Evolutionary conservation across 495 filamentous ascomycete genomes (phyloP).

Genomic region (Apodospora peruviana): DNA sequence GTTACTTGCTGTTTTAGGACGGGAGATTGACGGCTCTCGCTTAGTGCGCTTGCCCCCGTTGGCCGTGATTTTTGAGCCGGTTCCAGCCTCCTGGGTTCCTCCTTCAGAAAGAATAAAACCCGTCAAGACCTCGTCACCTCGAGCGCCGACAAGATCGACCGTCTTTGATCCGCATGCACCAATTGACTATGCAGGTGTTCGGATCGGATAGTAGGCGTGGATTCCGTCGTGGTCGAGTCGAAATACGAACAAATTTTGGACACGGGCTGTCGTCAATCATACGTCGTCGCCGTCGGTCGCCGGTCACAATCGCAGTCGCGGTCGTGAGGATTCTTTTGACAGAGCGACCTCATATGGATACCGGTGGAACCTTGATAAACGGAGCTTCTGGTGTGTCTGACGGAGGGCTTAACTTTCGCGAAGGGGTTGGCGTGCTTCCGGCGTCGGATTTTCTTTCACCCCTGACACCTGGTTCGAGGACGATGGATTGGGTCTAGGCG

Average conservation of each 20-base stretch:
- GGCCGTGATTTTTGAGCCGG: neutral
- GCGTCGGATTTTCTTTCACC: no score
- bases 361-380: neutral
- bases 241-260: neutral
- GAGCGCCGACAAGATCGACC: neutral
- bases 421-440: no score
- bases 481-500: no score
- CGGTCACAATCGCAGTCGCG: no score
- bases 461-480: no score
- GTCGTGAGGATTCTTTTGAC: no score
- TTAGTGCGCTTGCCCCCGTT: neutral
- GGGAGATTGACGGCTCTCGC: conserved; percentile 2
- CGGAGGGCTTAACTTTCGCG: no score
- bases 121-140: neutral
- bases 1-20: neutral
- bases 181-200: neutral
- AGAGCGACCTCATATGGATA: no score
- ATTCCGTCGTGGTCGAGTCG: neutral
- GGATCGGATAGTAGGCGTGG: neutral
- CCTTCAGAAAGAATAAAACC: neutral
- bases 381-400: no score
- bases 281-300: no score
- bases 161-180: neutral
- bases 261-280: conserved; percentile 2
- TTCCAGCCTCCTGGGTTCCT: neutral